Conservation (phyloP, 257 asterid genomes). For the Echites panduratus region DNA sequence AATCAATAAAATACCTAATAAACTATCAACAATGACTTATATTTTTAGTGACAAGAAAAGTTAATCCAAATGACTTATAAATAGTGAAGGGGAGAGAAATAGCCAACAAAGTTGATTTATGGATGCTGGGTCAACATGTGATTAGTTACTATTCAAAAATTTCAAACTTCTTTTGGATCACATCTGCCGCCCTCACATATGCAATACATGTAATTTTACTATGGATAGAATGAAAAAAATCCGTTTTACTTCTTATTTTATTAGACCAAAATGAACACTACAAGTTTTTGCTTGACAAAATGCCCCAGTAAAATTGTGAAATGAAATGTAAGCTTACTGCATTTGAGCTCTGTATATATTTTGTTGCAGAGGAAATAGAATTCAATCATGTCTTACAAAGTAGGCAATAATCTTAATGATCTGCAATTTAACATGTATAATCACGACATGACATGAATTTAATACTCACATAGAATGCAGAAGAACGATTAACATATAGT, state of each 20-base stretch:
- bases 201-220: background rate
- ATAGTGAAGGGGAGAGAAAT: no score
- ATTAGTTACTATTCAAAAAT: background rate
- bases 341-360: background rate
- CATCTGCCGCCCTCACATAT: background rate
- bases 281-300: background rate
- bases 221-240: background rate
- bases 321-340: background rate
- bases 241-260: background rate
- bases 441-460: conserved; percentile 1
- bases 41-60: no score
- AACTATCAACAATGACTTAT: no score
- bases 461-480: conserved; percentile 66
- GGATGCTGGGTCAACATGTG: background rate
- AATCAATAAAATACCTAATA: no score
- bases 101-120: background rate
- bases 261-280: no score
- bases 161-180: background rate
- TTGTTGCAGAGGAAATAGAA: background rate
- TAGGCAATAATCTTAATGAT: background rate
- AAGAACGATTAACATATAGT: conserved; percentile 84
- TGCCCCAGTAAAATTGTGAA: background rate
- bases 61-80: no score
- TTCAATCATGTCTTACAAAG: background rate
- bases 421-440: conserved; percentile 4